Base-by-base conservation (phyloP, 148 eudicot genomes). In the Persicaria tinctoria region DNA sequence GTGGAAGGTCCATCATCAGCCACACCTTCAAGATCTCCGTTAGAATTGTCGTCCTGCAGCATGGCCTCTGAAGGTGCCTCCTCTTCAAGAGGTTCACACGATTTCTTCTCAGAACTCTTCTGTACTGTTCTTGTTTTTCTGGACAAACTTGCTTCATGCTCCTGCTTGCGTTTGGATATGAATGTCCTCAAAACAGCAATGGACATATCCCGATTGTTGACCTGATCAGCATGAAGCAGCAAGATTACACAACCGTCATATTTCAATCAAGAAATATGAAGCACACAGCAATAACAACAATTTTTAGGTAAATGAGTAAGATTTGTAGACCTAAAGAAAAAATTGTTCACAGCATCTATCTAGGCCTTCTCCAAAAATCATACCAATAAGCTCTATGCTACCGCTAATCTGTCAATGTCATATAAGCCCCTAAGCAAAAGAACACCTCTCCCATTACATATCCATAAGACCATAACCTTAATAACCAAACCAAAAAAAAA, bases 171-270 rank as follows among this genome's bases (percentile, higher is more conserved):
- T 82, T 89, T 89, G 46, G 90, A 80, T 76, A 92, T 87, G 76
- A 84, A 96, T 79, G 94, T 80, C 84, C 99, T 84, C 83, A 92
- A 76, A 79, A 96, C 97, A 73, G 99, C 99, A 82, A 96, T 90
- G 47, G 99, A 92, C 72, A 96, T 77, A 80, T 92, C 97, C 75
- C 99, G 85, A 80, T 96, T 96, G 71, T 92, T 92, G 71, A 96
- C 99, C 97, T 96, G 87, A 70, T 74, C 75, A 55, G 48, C 41
- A 77, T 2, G 27, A 27, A 72, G 68, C 56, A 45, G 75, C 54
- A n/a, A 44, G 70, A 66, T 66, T 44, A 66, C 44, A 47, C n/a
- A 66, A 32, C 70, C 41, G 14, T 6, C 47, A 41, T 38, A 16
- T 66, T 66, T 41, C 70, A 4, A 6, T 87, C 83, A 80, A 86